phyloP scores from a whole-genome alignment of 805 yeast species.

The Clavispora carvajalis region DNA sequence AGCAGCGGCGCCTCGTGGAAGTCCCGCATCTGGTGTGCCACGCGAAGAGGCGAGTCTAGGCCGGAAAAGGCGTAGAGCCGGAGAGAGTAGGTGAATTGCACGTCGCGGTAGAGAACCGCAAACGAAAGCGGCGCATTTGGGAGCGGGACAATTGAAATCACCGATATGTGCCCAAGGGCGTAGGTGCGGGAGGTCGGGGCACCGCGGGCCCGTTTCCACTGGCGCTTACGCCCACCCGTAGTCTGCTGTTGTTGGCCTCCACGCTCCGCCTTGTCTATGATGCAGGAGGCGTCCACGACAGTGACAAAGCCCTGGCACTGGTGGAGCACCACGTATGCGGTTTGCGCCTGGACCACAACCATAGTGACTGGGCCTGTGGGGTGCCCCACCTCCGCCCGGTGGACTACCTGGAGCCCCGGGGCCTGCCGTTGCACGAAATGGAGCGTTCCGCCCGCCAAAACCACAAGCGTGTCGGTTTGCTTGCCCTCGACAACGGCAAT shows the following conservation, averaged over 20 bases:
- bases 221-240: background rate
- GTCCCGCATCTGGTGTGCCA: slow-evolving; percentile 21
- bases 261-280: no score
- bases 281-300: background rate
- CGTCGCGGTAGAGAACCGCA: slow-evolving; percentile 31
- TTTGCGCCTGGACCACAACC: background rate
- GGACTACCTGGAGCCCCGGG: background rate
- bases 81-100: slow-evolving; percentile 27
- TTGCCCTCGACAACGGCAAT: background rate
- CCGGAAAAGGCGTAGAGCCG: slow-evolving; percentile 22
- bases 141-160: slow-evolving; percentile 7
- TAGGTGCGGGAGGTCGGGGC: slow-evolving; percentile 2
- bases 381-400: background rate
- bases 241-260: no score
- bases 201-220: background rate
- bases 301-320: background rate
- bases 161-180: slow-evolving; percentile 10
- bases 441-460: background rate
- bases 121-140: slow-evolving; percentile 5
- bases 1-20: slow-evolving; percentile 28
- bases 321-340: background rate
- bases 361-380: background rate
- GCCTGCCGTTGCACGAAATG: background rate
- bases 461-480: background rate
- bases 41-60: slow-evolving; percentile 1